Base-by-base conservation (phyloP, 306 rosid species). In the Prunus davidiana region DNA sequence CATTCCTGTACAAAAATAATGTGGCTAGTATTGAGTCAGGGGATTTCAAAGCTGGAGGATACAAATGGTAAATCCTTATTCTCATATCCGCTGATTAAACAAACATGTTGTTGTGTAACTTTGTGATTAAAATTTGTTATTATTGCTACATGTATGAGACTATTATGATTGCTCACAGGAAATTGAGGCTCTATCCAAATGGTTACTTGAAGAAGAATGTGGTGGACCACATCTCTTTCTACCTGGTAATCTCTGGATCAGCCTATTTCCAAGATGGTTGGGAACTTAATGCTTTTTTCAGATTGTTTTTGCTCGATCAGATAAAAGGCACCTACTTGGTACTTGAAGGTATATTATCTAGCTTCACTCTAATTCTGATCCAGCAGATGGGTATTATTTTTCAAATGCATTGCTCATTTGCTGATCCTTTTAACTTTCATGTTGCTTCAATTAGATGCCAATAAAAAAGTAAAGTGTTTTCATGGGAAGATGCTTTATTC, bases 11-110 rank as follows among this genome's bases (percentile, higher is more conserved):
- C 8, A 81, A 82, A 47, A 63, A 70, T 18, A 88, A 84, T 50
- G 13, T 34, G 8, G 8, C 13, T 2, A 79, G 30, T 79, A 86
- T 84, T 19, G 87, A 84, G 71, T 84, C 91, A 2, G 87, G 82
- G 34, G 77, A 57, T 20, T 90, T 90, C 68, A 79, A 88, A 71
- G 88, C 88, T 19, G 92, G 90, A 74, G 92, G 92, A 76, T 82
- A 86, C 83, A 88, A 86, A 81, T 90, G 92, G 91, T 88, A 82
- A 1, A 12, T 15, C 28, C 20, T 25, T 69, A 15, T 24, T 43
- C 38, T 27, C n/a, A 82, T 27, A n/a, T 77, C 43, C 19, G 27
- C 28, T 49, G 51, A 60, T 34, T 58, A 69, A 34, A 34, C 8
- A 34, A 5, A 34, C 41, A 34, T 34, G 41, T 34, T 30, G 38